Percentiles rank a stretch among this genome's conserved stretches.
phyloP scores from a whole-genome alignment of 2,329 filamentous ascomycete genomes.

The Diaporthe capsici region DNA sequence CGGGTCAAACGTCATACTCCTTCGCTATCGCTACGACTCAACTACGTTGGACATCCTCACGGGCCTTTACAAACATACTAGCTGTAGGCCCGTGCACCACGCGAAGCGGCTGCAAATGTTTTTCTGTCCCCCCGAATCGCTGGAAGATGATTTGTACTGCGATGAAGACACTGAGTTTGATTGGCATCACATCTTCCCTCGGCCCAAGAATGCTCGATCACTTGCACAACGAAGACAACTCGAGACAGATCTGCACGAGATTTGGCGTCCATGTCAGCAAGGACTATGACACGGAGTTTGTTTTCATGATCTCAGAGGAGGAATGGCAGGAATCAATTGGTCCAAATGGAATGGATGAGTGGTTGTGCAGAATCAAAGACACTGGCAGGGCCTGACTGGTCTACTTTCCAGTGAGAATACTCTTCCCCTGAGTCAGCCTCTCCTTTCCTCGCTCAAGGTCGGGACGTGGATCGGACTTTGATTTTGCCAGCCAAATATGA shows the following conservation, averaged over 20 bases:
- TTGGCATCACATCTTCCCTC: neutral
- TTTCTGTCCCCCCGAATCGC: neutral
- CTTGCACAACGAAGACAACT: neutral
- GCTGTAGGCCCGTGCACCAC: neutral
- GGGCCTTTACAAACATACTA: neutral
- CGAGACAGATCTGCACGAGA: neutral
- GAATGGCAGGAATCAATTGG: neutral
- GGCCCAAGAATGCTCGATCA: neutral
- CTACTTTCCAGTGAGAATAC: no score
- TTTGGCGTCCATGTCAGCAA: neutral
- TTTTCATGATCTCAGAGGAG: neutral
- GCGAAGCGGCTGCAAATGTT: neutral
- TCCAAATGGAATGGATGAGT: neutral
- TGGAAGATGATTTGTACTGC: neutral
- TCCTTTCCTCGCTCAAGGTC: no score
- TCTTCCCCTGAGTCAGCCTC: no score
- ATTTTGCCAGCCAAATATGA: no score
- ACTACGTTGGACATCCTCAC: neutral
- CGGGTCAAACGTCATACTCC: neutral
- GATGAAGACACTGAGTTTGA: neutral
- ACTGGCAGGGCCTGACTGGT: no score
- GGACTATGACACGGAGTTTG: neutral
- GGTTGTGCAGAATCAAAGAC: neutral
- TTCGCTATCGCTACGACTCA: neutral
- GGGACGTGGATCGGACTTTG: no score